Evolutionary conservation across 805 yeast genomes (phyloP).

Genomic region (Sugiyamaella americana): DNA sequence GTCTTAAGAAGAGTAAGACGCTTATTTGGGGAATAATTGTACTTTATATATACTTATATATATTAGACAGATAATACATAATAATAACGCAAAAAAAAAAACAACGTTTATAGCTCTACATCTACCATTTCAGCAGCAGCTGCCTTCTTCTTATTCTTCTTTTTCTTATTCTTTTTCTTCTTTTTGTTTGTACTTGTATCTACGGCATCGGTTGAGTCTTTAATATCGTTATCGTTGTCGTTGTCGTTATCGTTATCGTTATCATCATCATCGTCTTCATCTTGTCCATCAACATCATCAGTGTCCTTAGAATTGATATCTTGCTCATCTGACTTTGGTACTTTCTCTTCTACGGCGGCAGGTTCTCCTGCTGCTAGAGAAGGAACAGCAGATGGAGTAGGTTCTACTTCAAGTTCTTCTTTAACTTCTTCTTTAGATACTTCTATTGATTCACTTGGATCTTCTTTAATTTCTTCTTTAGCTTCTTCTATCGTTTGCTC

Average conservation of each 20-base stretch:
- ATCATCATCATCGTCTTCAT: conserved; percentile 5
- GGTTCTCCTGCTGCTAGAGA: conserved; percentile 6
- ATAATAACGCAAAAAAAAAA: not conserved
- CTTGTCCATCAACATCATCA: conserved; percentile 16
- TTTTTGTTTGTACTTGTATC: conserved; percentile 6
- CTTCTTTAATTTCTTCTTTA: conserved; percentile 1
- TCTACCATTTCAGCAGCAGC: conserved; percentile 5
- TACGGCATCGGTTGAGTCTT: not conserved
- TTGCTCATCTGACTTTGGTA: conserved; percentile 1
- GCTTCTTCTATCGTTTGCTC: not conserved
- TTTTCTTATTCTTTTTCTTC: conserved; percentile 20
- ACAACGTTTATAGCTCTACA: conserved; percentile 2
- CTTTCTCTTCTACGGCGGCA: conserved; percentile 12
- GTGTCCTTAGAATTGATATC: conserved; percentile 19
- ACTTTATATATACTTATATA: not conserved
- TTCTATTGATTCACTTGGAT: not conserved
- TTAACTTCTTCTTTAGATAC: too few species aligned
- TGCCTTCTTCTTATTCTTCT: conserved; percentile 11
- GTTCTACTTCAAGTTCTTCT: conserved; percentile 6
- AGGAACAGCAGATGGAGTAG: conserved; percentile 1
- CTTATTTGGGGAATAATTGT: conserved; percentile 75
- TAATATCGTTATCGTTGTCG: conserved; percentile 3
- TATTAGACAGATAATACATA: not conserved
- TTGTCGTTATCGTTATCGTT: conserved; percentile 3
- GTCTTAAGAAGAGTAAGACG: conserved; percentile 91